Base-by-base conservation (phyloP, 2,329 filamentous ascomycete species). In the Teratosphaeriaceae sp. region DNA sequence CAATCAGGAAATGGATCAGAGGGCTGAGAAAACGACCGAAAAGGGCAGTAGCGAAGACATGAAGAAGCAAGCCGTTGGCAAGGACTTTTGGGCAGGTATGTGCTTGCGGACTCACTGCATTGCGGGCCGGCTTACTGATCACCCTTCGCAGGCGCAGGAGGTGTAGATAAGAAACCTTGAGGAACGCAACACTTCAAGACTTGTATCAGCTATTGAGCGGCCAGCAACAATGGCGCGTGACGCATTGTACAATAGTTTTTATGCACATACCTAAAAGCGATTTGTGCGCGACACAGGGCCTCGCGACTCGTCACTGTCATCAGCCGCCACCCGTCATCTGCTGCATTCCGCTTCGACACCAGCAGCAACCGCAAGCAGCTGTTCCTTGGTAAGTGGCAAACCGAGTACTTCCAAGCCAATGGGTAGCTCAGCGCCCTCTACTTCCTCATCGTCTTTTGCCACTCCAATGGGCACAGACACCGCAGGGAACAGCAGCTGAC, bases 1-100 rank as follows among this genome's bases (percentile, higher is more conserved):
- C 53, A 72, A 72, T 47, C 42, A 58, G 49, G 67, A 71, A 50
- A 62, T 71, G 60, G 63, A 65, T 21, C 45, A 63, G 39, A 59
- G 67, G 53, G 58, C 63, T 54, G 67, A 71, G 51, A 63, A 57
- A 60, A 57, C 67, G 45, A 49, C 62, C 50, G 62, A 65, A 48
- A 60, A 61, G 59, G 57, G 61, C 39, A 54, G 46, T 35, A 61
- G 64, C 46, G 54, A 63, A 47, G 63, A 68, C 5, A 57, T 54
- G 13, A 43, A 62, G 44, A 65, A 67, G 48, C 65, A 70, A 24
- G 67, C 69, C 51, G 67, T 68, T 15, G 43, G 55, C 13, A 57
- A 57, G 42, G 47, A 53, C 29, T 70, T 66, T 45, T 70, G 67
- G 67, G 30, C 40, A 13, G 51, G 51, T 50, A 30, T n/a, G 5